A percentile compares a stretch with the other conserved stretches of the same genome.
Evolutionary conservation across 495 filamentous ascomycete species (phyloP).

Genomic region (Entonaema liquescens): DNA sequence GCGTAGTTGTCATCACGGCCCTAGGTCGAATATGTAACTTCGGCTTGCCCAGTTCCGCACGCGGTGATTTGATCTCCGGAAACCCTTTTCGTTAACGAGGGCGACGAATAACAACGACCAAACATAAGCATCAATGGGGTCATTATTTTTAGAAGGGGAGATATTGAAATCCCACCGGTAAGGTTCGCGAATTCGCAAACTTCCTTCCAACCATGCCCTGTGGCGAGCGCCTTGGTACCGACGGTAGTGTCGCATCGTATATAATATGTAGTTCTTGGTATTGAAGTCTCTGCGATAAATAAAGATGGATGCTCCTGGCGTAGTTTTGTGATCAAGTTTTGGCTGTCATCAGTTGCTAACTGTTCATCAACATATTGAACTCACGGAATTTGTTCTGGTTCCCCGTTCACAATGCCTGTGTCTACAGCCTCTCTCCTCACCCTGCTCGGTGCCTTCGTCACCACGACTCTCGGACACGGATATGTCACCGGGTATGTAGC

Average conservation of each 20-base stretch:
- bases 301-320: conserved; percentile 10
- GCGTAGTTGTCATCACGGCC: background rate
- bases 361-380: background rate
- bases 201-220: conserved; percentile 5
- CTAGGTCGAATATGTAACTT: conserved; percentile 35
- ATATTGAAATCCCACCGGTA: conserved; percentile 17
- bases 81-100: conserved; percentile 19
- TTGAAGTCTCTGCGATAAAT: conserved; percentile 15
- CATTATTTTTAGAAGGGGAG: conserved; percentile 13
- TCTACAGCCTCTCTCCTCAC: conserved; percentile 41
- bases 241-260: conserved; percentile 24
- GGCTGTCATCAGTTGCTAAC: background rate
- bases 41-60: conserved; percentile 34
- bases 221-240: background rate
- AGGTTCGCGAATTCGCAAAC: background rate
- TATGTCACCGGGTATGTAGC: conserved; percentile 42
- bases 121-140: background rate
- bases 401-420: conserved; percentile 30
- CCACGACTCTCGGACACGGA: conserved; percentile 45
- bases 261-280: conserved; percentile 10
- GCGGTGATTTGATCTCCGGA: conserved; percentile 35
- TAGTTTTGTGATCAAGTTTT: background rate
- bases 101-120: conserved; percentile 24
- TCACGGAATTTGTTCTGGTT: too few species aligned
- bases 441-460: conserved; percentile 46